A percentile compares a stretch with the other conserved stretches of the same genome.
phyloP scores from a whole-genome alignment of 2,329 filamentous ascomycete species.

The Tolypocladium amazonense region DNA sequence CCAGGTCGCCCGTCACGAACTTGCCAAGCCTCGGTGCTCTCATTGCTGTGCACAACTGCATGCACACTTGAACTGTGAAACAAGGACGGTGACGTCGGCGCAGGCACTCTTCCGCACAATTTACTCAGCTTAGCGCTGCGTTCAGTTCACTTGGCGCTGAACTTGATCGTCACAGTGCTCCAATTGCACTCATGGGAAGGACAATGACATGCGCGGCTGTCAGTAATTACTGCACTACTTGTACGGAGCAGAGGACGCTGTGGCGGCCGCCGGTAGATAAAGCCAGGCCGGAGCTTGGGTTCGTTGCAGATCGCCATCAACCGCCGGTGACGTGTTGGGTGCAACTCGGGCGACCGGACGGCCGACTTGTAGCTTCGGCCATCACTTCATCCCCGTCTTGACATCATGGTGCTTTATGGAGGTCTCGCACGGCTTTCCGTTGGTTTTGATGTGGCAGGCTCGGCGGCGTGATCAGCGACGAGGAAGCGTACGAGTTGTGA shows the following conservation, averaged over 20 bases:
- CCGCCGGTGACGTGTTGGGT: neutral
- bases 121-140: too few relatives aligned
- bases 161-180: neutral
- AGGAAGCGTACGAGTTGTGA: conserved; percentile 3
- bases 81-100: conserved; percentile 3
- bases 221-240: too few relatives aligned
- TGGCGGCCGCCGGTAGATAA: neutral
- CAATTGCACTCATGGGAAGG: neutral
- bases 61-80: neutral
- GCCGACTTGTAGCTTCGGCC: neutral
- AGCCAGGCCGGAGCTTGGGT: neutral
- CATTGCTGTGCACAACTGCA: neutral
- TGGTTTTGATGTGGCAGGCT: neutral
- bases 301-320: conserved; percentile 1
- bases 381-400: neutral
- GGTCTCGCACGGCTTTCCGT: neutral
- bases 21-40: neutral
- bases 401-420: neutral
- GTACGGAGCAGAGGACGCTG: neutral
- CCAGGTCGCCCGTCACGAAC: neutral
- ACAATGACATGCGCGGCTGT: neutral
- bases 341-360: neutral
- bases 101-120: neutral
- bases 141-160: neutral
- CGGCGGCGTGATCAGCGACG: neutral